Percentiles rank a stretch among this genome's conserved stretches.
Evolutionary conservation across 2,329 filamentous ascomycete genomes (phyloP).

Genomic region (Nemania sp.): DNA sequence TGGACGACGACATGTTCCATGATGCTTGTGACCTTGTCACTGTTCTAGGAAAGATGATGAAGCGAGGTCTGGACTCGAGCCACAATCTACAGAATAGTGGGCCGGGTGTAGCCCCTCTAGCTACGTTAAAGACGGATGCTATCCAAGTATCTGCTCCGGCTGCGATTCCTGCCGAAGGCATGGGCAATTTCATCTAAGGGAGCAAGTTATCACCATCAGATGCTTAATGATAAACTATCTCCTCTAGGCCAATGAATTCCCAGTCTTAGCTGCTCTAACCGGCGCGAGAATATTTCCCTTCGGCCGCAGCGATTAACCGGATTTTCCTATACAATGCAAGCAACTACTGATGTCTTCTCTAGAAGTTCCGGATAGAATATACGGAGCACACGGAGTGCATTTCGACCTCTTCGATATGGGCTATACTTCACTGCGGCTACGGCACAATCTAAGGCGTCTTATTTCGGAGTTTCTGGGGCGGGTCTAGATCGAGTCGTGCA

Average conservation of each 20-base stretch:
- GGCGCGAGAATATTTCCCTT: not conserved
- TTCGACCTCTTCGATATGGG: not conserved
- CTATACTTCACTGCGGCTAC: not conserved
- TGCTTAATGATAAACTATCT: not conserved
- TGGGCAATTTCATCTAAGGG: conserved; percentile 37
- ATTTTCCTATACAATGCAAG: not conserved
- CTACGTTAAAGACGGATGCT: conserved; percentile 27
- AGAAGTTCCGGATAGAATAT: not conserved
- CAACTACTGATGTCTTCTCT: not conserved
- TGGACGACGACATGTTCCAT: conserved; percentile 93
- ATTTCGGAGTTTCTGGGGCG: conserved; percentile 15
- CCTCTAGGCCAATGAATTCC: not conserved
- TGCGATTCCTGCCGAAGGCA: conserved; percentile 28
- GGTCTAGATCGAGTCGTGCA: conserved; percentile 15
- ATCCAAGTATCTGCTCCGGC: conserved; percentile 29
- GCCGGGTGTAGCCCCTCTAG: conserved; percentile 24
- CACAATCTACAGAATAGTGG: conserved; percentile 19
- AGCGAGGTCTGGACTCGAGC: conserved; percentile 60
- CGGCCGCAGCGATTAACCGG: not conserved
- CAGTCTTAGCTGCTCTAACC: not conserved
- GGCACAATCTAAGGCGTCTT: not conserved
- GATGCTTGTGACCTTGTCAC: conserved; percentile 89
- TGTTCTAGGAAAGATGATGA: conserved; percentile 86
- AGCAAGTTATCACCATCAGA: not conserved
- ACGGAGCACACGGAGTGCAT: not conserved